phyloP scores from a whole-genome alignment of 164 flowering plant genomes.

The Echeveria elegans region DNA sequence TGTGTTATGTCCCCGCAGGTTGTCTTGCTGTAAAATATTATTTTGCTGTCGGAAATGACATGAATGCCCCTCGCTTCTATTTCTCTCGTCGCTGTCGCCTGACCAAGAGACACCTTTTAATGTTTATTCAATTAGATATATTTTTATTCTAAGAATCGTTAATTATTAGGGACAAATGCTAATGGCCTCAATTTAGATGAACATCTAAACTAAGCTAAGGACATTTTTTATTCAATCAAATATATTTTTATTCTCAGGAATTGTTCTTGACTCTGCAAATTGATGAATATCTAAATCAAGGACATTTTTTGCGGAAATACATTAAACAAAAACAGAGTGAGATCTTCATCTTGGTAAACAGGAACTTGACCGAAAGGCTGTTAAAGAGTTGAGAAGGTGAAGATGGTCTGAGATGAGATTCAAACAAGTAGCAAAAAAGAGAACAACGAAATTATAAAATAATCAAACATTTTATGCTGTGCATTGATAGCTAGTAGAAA shows the following conservation, averaged over 20 bases:
- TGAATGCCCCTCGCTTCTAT: background rate
- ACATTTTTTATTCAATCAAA: too few species aligned
- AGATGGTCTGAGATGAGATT: background rate
- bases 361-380: conserved; percentile 34
- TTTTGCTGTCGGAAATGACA: background rate
- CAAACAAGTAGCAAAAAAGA: background rate
- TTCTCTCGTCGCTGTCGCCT: background rate
- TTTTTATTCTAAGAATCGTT: too few species aligned
- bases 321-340: conserved; percentile 11
- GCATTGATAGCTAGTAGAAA: background rate
- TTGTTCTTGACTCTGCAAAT: too few species aligned
- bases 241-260: too few species aligned
- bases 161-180: too few species aligned
- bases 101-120: background rate
- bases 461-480: too few species aligned
- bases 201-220: too few species aligned
- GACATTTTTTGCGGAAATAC: too few species aligned
- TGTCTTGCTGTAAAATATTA: background rate
- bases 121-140: background rate
- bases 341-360: conserved; percentile 21
- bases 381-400: background rate
- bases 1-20: background rate
- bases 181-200: too few species aligned
- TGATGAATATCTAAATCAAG: too few species aligned
- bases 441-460: background rate